phyloP scores from a whole-genome alignment of 768 basidiomycete species.

The Pleurotus tuoliensis region DNA sequence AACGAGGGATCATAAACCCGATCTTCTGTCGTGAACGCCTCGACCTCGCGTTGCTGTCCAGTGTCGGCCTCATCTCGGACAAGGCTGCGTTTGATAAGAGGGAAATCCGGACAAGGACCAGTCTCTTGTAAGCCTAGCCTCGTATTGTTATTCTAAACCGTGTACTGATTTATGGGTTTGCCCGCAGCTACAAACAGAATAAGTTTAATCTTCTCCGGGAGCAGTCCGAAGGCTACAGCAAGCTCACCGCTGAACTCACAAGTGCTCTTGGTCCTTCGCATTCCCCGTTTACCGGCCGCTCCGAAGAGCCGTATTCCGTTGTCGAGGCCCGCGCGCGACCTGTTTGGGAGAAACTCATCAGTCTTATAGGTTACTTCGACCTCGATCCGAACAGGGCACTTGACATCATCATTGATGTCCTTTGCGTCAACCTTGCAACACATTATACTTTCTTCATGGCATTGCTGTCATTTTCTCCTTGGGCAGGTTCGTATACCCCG shows the following conservation, averaged over 20 bases:
- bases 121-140: conserved; percentile 62
- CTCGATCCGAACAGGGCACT: conserved; percentile 92
- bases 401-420: conserved; percentile 90
- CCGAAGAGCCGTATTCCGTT: conserved; percentile 51
- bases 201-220: conserved; percentile 98
- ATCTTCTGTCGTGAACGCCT: conserved; percentile 70
- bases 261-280: conserved; percentile 75
- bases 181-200: conserved; percentile 88
- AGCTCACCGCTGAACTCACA: conserved; percentile 81
- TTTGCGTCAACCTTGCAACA: conserved; percentile 74
- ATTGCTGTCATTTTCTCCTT: conserved; percentile 82
- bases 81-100: conserved; percentile 67
- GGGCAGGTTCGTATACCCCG: conserved; percentile 53
- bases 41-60: conserved; percentile 59
- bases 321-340: conserved; percentile 63
- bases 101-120: conserved; percentile 76
- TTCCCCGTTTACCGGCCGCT: conserved; percentile 59
- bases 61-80: conserved; percentile 67
- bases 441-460: conserved; percentile 90
- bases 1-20: conserved; percentile 50
- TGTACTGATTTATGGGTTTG: no score
- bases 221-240: conserved; percentile 96
- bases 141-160: not conserved
- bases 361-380: conserved; percentile 93
- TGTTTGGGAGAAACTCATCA: conserved; percentile 82